Evolutionary conservation across 2,329 filamentous ascomycete species (phyloP).

Genomic region (Diaporthe longicolla): DNA sequence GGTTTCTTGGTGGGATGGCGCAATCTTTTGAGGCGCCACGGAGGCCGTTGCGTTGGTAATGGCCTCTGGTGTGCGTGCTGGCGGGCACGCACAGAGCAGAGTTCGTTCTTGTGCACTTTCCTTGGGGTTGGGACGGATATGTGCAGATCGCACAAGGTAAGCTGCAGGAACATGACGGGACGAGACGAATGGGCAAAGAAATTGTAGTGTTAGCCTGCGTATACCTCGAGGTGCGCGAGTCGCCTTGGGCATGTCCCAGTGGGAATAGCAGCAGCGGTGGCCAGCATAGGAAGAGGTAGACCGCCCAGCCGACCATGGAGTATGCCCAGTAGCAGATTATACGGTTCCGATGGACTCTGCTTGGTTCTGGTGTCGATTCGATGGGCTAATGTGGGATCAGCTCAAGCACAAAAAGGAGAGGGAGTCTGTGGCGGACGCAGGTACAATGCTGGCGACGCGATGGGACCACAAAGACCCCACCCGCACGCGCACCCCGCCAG

Average conservation of each 20-base stretch:
- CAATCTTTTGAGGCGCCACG: not conserved
- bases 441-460: not conserved
- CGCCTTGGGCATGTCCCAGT: conserved; percentile 1
- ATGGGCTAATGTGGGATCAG: not conserved
- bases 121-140: not conserved
- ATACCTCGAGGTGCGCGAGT: conserved; percentile 3
- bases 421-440: not conserved
- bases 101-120: not conserved
- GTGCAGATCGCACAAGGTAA: conserved; percentile 37
- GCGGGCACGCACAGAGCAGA: conserved; percentile 4
- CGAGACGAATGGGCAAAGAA: not conserved
- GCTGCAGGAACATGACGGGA: conserved; percentile 32
- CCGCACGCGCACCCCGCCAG: not conserved
- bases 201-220: conserved; percentile 11
- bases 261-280: not conserved
- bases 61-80: not conserved
- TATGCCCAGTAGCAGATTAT: not conserved
- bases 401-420: not conserved
- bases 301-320: too few species aligned
- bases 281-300: not conserved
- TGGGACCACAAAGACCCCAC: not conserved
- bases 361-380: not conserved
- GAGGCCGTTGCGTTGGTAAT: not conserved
- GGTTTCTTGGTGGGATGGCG: not conserved
- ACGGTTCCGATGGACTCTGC: not conserved